A percentile compares a stretch with the other conserved stretches of the same genome.
These are phyloP conservation scores for Phaseolus coccineus DNA, from an alignment of 331 rosid genomes.

Conservation along the genomic window DNA sequence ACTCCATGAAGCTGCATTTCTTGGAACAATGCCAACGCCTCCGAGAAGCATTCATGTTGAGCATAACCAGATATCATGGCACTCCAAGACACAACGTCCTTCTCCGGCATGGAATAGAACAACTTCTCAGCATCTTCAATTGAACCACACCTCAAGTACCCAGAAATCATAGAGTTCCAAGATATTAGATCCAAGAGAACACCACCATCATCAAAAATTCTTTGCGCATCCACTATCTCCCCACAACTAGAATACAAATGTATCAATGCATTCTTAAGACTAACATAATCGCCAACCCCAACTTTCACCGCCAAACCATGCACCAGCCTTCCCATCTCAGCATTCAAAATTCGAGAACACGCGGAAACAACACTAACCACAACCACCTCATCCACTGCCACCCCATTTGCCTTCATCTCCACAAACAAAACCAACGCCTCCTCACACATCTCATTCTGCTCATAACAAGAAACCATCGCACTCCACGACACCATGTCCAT, in stretches of 20 bases:
- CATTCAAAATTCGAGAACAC: conserved; percentile 31
- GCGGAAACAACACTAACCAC: conserved; percentile 49
- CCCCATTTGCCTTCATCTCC: conserved; percentile 43
- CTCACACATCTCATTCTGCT: conserved; percentile 45
- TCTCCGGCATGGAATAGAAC: conserved; percentile 49
- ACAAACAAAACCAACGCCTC: conserved; percentile 53
- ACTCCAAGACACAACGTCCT: conserved; percentile 56
- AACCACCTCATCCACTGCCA: conserved; percentile 52
- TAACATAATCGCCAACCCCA: conserved; percentile 49
- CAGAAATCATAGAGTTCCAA: conserved; percentile 56
- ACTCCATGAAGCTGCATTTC: conserved; percentile 53
- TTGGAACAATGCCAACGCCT: conserved; percentile 50
- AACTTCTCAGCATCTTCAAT: conserved; percentile 44
- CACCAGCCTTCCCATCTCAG: conserved; percentile 40
- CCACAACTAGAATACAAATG: conserved; percentile 51
- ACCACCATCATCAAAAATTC: conserved; percentile 40
- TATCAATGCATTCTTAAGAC: conserved; percentile 51
- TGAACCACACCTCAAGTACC: conserved; percentile 47
- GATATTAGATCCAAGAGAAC: conserved; percentile 47
- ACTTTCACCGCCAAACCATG: conserved; percentile 45
- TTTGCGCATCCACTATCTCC: conserved; percentile 43
- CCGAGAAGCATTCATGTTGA: conserved; percentile 44
- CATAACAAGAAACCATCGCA: conserved; percentile 50
- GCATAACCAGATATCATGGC: conserved; percentile 55
- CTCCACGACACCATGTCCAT: conserved; percentile 53